Conservation (phyloP, 2,329 filamentous ascomycete genomes). For the Lecanicillium sp. region DNA sequence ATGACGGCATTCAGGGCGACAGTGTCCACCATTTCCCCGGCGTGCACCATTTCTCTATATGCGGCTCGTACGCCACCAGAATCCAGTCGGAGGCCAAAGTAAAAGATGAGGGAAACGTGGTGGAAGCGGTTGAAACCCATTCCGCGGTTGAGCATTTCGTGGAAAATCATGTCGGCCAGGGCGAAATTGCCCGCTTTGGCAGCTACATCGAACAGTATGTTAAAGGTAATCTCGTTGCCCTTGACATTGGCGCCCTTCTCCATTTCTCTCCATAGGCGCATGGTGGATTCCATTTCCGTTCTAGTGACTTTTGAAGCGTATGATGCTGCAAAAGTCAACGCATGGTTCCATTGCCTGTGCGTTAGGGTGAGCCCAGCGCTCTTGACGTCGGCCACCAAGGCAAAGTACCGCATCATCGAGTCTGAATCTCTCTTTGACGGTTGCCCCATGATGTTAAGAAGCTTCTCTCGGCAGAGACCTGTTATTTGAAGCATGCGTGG, state of each 20-base stretch:
- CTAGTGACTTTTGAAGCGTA: constrained; percentile 54
- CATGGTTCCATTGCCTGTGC: constrained; percentile 70
- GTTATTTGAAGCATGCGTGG: constrained; percentile 43
- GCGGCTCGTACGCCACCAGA: constrained; percentile 65
- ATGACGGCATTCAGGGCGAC: constrained; percentile 82
- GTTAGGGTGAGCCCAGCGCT: constrained; percentile 61
- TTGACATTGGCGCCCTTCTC: constrained; percentile 59
- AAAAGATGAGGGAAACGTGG: constrained; percentile 74
- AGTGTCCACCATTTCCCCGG: constrained; percentile 82
- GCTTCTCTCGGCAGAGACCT: constrained; percentile 45
- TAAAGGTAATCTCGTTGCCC: constrained; percentile 77
- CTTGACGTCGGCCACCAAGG: constrained; percentile 76
- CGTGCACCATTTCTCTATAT: constrained; percentile 75
- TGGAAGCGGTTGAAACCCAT: constrained; percentile 70
- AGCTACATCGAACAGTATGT: constrained; percentile 83
- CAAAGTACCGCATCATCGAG: constrained; percentile 75
- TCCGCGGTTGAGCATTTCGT: constrained; percentile 67
- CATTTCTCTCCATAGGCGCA: constrained; percentile 85
- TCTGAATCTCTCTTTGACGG: constrained; percentile 46
- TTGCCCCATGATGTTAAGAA: constrained; percentile 62
- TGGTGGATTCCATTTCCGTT: constrained; percentile 50
- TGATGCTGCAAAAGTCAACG: constrained; percentile 69
- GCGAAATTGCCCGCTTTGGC: constrained; percentile 76
- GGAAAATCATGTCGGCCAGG: constrained; percentile 75
- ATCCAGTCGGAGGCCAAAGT: constrained; percentile 68